Percentiles rank a stretch among this genome's conserved stretches.
Conservation (phyloP, 2,329 filamentous ascomycete genomes). For the Phaeoacremonium minimum region DNA sequence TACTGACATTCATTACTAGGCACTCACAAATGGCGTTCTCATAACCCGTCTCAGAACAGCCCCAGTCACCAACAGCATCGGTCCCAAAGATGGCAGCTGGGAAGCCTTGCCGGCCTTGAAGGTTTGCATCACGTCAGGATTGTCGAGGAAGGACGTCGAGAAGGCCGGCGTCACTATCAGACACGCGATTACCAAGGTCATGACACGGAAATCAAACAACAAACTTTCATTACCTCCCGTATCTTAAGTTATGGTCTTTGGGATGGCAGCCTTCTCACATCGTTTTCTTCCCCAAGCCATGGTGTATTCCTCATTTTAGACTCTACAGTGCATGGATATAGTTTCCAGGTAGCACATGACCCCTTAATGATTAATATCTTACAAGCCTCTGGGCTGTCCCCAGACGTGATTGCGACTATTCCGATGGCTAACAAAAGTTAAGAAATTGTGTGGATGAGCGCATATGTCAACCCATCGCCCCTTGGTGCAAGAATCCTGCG, state of each 20-base stretch:
- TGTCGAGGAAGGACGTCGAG: constrained; percentile 93
- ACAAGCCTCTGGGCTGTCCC: too few relatives aligned
- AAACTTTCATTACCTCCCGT: constrained; percentile 29
- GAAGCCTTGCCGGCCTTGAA: constrained; percentile 79
- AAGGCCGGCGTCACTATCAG: constrained; percentile 85
- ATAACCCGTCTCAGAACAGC: constrained; percentile 82
- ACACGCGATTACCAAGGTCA: constrained; percentile 90
- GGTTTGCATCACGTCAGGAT: constrained; percentile 80
- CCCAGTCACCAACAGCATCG: constrained; percentile 59
- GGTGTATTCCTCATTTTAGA: constrained; percentile 9
- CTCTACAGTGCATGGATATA: too few relatives aligned
- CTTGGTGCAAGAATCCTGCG: too few relatives aligned
- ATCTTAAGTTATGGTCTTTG: too few relatives aligned
- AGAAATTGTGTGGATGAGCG: too few relatives aligned
- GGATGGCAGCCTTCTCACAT: too few relatives aligned
- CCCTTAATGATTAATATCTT: too few relatives aligned
- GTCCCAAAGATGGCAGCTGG: constrained; percentile 66
- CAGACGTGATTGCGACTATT: too few relatives aligned
- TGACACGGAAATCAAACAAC: constrained; percentile 59
- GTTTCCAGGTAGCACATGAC: too few relatives aligned
- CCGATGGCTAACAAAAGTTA: too few relatives aligned
- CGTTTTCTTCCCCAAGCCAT: too few relatives aligned
- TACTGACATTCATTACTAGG: constrained; percentile 39
- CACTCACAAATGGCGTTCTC: constrained; percentile 81
- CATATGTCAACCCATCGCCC: too few relatives aligned